Percentiles rank a stretch among this genome's conserved stretches.
phyloP scores from a whole-genome alignment of 2,329 filamentous ascomycete species.

The Ceratocystiopsis sp. region DNA sequence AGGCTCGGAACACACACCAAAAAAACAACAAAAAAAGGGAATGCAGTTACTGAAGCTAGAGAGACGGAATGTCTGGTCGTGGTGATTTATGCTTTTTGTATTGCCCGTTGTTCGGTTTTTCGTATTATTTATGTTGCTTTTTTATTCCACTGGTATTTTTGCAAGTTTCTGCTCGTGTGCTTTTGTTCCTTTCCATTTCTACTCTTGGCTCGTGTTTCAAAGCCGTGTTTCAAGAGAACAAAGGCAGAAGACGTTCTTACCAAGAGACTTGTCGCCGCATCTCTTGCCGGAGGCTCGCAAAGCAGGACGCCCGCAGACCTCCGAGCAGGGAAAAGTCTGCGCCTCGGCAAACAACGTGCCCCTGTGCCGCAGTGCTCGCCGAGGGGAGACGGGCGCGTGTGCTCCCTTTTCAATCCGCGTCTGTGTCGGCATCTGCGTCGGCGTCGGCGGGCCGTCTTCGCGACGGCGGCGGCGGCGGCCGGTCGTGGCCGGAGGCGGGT shows the following conservation, averaged over 20 bases:
- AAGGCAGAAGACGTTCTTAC: too few relatives aligned
- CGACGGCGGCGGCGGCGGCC: neutral
- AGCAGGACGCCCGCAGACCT: too few relatives aligned
- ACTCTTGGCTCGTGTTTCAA: neutral
- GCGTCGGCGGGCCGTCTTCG: neutral
- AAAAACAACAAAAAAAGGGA: constrained; percentile 1
- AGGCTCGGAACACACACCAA: neutral
- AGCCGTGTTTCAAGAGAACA: neutral
- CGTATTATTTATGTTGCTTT: neutral
- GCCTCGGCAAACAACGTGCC: neutral
- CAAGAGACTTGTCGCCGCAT: too few relatives aligned
- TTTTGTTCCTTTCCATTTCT: neutral
- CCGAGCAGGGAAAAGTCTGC: neutral
- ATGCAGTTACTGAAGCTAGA: neutral
- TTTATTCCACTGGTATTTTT: neutral
- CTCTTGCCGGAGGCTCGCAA: too few relatives aligned
- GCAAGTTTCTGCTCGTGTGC: neutral
- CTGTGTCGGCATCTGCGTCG: too few relatives aligned
- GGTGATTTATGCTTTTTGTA: too few relatives aligned
- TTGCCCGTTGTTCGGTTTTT: neutral
- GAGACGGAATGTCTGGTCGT: neutral
- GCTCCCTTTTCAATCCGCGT: too few relatives aligned
- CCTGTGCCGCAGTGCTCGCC: neutral
- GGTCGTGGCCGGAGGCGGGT: neutral
- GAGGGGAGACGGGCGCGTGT: neutral